phyloP scores from a whole-genome alignment of 805 yeast genomes.

The Ogataea salicorniae region DNA sequence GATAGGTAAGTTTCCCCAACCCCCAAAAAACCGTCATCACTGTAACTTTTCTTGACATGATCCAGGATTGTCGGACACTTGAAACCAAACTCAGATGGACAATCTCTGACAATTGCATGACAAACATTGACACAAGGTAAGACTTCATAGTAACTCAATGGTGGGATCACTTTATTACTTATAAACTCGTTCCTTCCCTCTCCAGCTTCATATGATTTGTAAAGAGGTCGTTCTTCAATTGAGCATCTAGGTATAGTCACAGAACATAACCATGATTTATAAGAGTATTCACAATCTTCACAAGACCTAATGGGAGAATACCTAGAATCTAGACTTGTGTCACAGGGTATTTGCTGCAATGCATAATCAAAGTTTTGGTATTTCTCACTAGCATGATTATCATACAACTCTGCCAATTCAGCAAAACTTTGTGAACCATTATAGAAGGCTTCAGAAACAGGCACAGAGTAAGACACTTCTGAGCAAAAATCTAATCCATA shows the following conservation, averaged over 20 bases:
- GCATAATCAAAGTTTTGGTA: constrained; percentile 71
- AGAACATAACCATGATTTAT: constrained; percentile 85
- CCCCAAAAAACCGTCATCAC: constrained; percentile 33
- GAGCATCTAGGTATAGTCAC: constrained; percentile 86
- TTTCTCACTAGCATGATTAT: constrained; percentile 48
- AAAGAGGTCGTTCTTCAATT: constrained; percentile 41
- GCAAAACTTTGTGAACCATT: constrained; percentile 28
- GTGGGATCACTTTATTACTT: constrained; percentile 48
- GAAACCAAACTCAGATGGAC: constrained; percentile 76
- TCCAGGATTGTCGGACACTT: constrained; percentile 54
- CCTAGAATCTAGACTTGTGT: constrained; percentile 54
- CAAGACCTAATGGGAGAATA: constrained; percentile 77
- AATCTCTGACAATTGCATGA: constrained; percentile 69
- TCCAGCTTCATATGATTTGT: constrained; percentile 39
- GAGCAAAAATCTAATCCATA: constrained; percentile 73
- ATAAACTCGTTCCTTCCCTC: constrained; percentile 59
- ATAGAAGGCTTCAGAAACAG: constrained; percentile 35
- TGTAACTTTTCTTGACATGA: constrained; percentile 36
- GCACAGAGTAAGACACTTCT: constrained; percentile 84
- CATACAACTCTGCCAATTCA: constrained; percentile 48
- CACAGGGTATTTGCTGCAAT: constrained; percentile 72
- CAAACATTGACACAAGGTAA: constrained; percentile 85
- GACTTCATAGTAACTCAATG: constrained; percentile 63
- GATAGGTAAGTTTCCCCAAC: constrained; percentile 23
- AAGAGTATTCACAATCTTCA: constrained; percentile 62